Evolutionary conservation across 139 green algal species (phyloP).

Genomic region (Chlorella sp.): DNA sequence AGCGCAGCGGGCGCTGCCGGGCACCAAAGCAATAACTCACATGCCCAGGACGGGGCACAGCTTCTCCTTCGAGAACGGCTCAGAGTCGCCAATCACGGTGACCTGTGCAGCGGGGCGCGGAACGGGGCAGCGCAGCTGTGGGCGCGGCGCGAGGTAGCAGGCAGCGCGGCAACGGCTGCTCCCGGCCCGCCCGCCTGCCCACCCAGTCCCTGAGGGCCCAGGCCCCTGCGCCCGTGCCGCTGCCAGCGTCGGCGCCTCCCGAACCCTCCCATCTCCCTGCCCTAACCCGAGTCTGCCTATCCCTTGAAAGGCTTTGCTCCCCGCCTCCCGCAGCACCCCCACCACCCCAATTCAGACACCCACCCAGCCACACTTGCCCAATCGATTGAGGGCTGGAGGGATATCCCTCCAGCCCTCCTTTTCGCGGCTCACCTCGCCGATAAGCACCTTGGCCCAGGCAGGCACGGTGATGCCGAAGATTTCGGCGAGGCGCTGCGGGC

Average conservation of each 20-base stretch:
- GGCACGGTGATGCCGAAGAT: constrained; percentile 68
- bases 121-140: background rate
- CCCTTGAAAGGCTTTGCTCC: too few species aligned
- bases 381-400: too few species aligned
- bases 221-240: too few species aligned
- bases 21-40: too few species aligned
- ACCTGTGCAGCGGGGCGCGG: constrained; percentile 10
- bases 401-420: background rate
- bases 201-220: too few species aligned
- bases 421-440: constrained; percentile 46
- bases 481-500: constrained; percentile 51
- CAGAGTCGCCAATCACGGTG: constrained; percentile 42
- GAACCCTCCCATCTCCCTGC: too few species aligned
- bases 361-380: background rate
- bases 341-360: background rate
- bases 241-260: too few species aligned
- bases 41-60: constrained; percentile 59
- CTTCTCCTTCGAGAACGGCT: constrained; percentile 73
- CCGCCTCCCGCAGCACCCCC: too few species aligned
- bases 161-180: too few species aligned
- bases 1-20: too few species aligned
- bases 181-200: too few species aligned
- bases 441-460: constrained; percentile 48
- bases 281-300: too few species aligned
- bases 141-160: background rate